Conservation (phyloP, 2,329 filamentous ascomycete genomes). For the Fusarium sp. region DNA sequence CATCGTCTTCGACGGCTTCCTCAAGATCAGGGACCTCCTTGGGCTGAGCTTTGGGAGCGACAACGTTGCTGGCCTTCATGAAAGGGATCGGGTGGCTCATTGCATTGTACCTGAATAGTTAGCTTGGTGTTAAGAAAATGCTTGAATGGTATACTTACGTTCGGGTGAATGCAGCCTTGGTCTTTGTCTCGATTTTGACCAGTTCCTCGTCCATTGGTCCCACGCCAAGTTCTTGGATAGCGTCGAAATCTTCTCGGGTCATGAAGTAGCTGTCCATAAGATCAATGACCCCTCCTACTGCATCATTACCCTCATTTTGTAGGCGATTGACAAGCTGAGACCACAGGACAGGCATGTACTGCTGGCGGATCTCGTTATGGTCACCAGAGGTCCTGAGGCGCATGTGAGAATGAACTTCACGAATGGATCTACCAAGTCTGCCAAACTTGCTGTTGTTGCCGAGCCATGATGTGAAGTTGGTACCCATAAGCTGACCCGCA, state of each 20-base stretch:
- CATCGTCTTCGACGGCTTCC: slow-evolving; percentile 94
- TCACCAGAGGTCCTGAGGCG: slow-evolving; percentile 90
- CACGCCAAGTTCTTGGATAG: slow-evolving; percentile 89
- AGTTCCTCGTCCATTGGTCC: slow-evolving; percentile 83
- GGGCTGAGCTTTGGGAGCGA: slow-evolving; percentile 77
- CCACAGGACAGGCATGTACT: slow-evolving; percentile 93
- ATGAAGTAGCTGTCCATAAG: slow-evolving; percentile 98
- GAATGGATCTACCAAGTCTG: slow-evolving; percentile 83
- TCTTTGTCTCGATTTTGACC: slow-evolving; percentile 84
- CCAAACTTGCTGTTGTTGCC: slow-evolving; percentile 92
- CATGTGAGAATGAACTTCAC: slow-evolving; percentile 98
- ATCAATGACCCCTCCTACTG: slow-evolving; percentile 85
- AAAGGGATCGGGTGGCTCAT: slow-evolving; percentile 92
- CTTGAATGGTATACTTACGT: slow-evolving; percentile 68
- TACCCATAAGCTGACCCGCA: slow-evolving; percentile 80
- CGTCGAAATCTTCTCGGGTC: slow-evolving; percentile 94
- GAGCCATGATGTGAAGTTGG: slow-evolving; percentile 90
- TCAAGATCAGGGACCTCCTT: slow-evolving; percentile 92
- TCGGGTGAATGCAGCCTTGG: slow-evolving; percentile 91
- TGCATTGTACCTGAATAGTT: slow-evolving; percentile 77
- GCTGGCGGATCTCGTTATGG: slow-evolving; percentile 91
- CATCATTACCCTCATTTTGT: slow-evolving; percentile 83
- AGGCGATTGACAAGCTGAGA: slow-evolving; percentile 81
- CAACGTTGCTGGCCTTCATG: slow-evolving; percentile 88
- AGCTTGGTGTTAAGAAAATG: background rate